Evolutionary conservation across 495 filamentous ascomycete genomes (phyloP).

Genomic region (Penicillium goetzii): DNA sequence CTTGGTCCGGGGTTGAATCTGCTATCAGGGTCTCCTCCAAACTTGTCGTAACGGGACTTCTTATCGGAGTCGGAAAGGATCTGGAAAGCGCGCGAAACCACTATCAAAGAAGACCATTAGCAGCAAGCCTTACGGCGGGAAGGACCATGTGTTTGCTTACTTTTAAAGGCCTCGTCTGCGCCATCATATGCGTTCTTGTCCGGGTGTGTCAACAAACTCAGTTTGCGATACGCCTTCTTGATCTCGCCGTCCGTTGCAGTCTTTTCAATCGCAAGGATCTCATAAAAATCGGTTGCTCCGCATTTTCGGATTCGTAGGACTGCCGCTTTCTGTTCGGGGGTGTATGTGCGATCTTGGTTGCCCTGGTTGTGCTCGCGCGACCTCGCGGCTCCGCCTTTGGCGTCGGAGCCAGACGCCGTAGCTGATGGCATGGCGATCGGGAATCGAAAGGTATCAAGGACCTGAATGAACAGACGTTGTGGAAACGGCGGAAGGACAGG

Average conservation of each 20-base stretch:
- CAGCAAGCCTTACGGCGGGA: neutral
- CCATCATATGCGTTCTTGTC: constrained; percentile 99
- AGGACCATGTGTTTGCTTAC: constrained; percentile 47
- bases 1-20: constrained; percentile 67
- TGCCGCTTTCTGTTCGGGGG: constrained; percentile 84
- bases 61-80: constrained; percentile 93
- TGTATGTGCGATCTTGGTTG: constrained; percentile 87
- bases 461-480: constrained; percentile 3
- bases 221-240: constrained; percentile 96
- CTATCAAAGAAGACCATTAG: constrained; percentile 43
- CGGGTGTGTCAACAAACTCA: constrained; percentile 90
- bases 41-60: constrained; percentile 81
- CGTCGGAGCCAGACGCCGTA: constrained; percentile 72
- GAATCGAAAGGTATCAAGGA: constrained; percentile 4
- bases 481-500: constrained; percentile 13
- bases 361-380: constrained; percentile 90
- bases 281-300: constrained; percentile 86
- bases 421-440: constrained; percentile 70
- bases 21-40: constrained; percentile 88
- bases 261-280: constrained; percentile 79
- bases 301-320: constrained; percentile 87
- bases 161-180: constrained; percentile 96
- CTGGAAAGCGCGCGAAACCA: constrained; percentile 92
- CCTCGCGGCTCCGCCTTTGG: constrained; percentile 63
- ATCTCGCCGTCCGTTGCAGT: constrained; percentile 79